Conservation (phyloP, 306 rosid genomes). For the Quercus wislizeni region DNA sequence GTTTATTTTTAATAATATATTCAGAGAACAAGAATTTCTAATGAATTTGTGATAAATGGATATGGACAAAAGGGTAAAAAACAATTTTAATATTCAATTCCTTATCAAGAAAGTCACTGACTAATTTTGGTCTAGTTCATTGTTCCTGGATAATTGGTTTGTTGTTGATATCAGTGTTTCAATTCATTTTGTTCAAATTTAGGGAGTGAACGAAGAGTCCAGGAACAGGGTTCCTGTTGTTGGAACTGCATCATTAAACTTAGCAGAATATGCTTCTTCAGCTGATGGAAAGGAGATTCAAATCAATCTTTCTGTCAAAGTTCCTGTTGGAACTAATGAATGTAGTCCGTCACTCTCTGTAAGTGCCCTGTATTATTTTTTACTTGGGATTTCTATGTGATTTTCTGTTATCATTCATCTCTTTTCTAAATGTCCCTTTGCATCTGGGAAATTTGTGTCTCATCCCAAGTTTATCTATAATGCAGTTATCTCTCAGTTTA, state of each 20-base stretch:
- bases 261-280: conserved; percentile 71
- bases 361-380: conserved; percentile 20
- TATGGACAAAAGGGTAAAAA: too few relatives aligned
- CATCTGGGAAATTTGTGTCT: neutral
- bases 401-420: neutral
- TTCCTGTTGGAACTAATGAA: conserved; percentile 45
- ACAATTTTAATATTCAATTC: too few relatives aligned
- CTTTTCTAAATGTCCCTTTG: neutral
- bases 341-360: conserved; percentile 64
- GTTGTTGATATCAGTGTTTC: neutral
- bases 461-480: neutral
- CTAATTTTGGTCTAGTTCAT: too few relatives aligned
- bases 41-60: too few relatives aligned
- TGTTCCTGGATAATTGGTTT: neutral
- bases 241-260: conserved; percentile 75
- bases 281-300: conserved; percentile 67
- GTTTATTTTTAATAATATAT: too few relatives aligned
- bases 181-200: neutral
- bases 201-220: conserved; percentile 32
- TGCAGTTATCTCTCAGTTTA: conserved; percentile 76
- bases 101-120: too few relatives aligned
- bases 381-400: neutral
- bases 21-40: too few relatives aligned
- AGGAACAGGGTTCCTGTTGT: conserved; percentile 61
- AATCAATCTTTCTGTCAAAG: conserved; percentile 55